Base-by-base conservation (phyloP, 306 rosid genomes). In the Gleditsia sinensis region DNA sequence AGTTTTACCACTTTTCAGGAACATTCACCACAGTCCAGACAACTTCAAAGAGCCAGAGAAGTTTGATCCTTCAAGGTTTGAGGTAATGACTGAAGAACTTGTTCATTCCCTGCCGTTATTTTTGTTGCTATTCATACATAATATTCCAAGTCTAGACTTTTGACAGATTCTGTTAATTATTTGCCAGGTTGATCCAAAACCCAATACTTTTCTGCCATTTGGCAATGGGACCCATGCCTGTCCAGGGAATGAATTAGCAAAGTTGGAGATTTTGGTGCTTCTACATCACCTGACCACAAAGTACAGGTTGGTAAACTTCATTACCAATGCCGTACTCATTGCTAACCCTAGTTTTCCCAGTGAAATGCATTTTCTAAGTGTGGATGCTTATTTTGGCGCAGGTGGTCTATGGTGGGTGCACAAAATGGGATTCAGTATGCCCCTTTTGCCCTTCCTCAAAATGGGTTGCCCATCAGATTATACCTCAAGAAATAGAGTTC, bases 221-320 rank as follows among this genome's bases (percentile, higher is more conserved):
- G 98, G 98, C 53, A 87, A 65, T 68, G 98, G 98, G 84, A 79
- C 25, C 83, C 98, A 91, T 83, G 83, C 98, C 17, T 94, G 98
- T 53, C 98, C 98, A 3, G 98, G 98, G 49, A 94, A 91, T 83
- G 98, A 94, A 79, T 69, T 94, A 33, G 98, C 98, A 25, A 94
- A 91, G 81, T 76, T 94, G 78, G 98, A 94, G 81, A 91, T 94
- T 60, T 75, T 88, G 71, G 91, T 94, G 70, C 75, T 94, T 62
- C 80, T 94, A 17, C 98, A 94, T 81, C 94, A 94, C 73, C 79
- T 94, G 5, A 88, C 89, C 80, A 91, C 96, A 45, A 90, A 91
- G 61, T 91, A 85, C 89, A 94, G 97, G 92, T 92, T 12, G n/a
- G n/a, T n/a, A n/a, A n/a, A n/a, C n/a, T n/a, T n/a, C n/a, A n/a